Percentiles rank a stretch among this genome's conserved stretches.
Conservation (phyloP, 106 monocot genomes). For the Chionographis japonica region DNA sequence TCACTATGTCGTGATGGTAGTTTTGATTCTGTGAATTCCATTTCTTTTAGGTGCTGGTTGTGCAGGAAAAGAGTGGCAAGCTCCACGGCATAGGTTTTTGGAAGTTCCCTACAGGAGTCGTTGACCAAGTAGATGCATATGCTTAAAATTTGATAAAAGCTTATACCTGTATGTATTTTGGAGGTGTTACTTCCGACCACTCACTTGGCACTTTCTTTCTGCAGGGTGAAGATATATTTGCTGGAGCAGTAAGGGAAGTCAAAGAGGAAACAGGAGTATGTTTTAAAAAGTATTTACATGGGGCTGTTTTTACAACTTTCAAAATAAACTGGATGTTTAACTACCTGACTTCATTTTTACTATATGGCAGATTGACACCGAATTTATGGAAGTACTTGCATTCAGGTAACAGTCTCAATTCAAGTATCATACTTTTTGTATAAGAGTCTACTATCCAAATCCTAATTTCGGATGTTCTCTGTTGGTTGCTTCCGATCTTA, state of each 20-base stretch:
- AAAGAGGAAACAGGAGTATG: slow-evolving; percentile 99
- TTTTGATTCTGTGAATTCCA: background rate
- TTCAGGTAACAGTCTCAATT: slow-evolving; percentile 49
- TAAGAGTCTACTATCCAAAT: no score
- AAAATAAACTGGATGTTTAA: background rate
- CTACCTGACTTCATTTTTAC: background rate
- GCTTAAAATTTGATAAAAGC: background rate
- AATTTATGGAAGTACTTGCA: slow-evolving; percentile 88
- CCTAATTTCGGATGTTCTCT: no score
- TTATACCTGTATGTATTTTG: background rate
- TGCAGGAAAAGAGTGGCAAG: slow-evolving; percentile 80
- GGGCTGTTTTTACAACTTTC: background rate
- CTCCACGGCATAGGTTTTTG: slow-evolving; percentile 65
- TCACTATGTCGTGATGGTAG: background rate
- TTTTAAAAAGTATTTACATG: background rate
- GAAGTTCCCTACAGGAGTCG: slow-evolving; percentile 94
- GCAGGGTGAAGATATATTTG: slow-evolving; percentile 84
- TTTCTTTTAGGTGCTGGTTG: slow-evolving; percentile 67
- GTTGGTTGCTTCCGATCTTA: no score
- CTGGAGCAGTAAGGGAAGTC: slow-evolving; percentile 78
- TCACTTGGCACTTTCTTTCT: background rate
- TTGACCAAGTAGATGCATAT: slow-evolving; percentile 60
- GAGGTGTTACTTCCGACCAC: background rate
- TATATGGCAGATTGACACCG: slow-evolving; percentile 67
- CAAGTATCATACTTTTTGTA: no score